Percentiles rank a stretch among this genome's conserved stretches.
phyloP scores from a whole-genome alignment of 192 early-diverging fungal genomes.

The Coemansia sp. region DNA sequence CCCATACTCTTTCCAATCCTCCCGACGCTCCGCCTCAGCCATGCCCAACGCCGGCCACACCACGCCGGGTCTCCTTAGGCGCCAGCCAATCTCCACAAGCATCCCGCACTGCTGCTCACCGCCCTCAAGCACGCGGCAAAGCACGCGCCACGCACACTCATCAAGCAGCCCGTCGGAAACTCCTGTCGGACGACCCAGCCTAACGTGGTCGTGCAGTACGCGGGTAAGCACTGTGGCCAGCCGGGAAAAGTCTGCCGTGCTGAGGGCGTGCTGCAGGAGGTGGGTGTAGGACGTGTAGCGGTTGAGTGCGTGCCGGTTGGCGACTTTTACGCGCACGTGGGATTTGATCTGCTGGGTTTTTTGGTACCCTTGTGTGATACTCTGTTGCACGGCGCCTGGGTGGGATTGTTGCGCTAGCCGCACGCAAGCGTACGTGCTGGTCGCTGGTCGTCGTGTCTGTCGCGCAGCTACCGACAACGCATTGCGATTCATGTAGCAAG shows the following conservation, averaged over 20 bases:
- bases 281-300: neutral
- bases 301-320: neutral
- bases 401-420: neutral
- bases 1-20: too few relatives aligned
- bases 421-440: neutral
- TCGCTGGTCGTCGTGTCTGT: neutral
- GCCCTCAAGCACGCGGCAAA: neutral
- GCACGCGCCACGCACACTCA: neutral
- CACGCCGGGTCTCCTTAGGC: neutral
- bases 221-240: neutral
- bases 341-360: neutral
- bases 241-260: neutral
- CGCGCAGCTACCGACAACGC: neutral
- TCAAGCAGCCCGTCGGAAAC: neutral
- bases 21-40: too few relatives aligned
- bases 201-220: neutral
- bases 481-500: conserved; percentile 5
- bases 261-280: neutral
- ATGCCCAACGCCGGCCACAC: neutral
- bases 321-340: neutral
- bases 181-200: neutral
- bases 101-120: too few relatives aligned
- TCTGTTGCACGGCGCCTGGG: neutral
- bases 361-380: neutral
- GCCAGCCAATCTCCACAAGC: neutral